Conservation (phyloP, 2,329 filamentous ascomycete species). For the Mollisiaceae sp. region DNA sequence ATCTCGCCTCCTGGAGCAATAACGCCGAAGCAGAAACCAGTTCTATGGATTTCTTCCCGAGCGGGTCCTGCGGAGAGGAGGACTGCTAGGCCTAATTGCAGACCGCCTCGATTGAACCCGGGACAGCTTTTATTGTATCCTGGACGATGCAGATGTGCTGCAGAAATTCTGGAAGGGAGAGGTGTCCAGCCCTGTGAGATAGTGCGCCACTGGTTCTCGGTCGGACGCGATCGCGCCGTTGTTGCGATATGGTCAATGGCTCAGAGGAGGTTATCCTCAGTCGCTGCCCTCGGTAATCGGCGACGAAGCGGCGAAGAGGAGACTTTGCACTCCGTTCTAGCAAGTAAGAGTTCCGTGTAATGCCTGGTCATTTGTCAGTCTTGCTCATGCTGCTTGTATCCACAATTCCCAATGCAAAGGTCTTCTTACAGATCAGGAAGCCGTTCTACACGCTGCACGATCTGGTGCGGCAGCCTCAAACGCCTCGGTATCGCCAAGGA, state of each 20-base stretch:
- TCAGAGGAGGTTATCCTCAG: slow-evolving; percentile 11
- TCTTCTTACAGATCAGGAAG: slow-evolving; percentile 1
- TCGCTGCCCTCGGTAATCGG: not conserved
- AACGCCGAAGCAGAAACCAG: slow-evolving; percentile 12
- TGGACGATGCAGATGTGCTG: slow-evolving; percentile 22
- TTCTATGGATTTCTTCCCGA: slow-evolving; percentile 4
- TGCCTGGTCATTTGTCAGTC: slow-evolving; percentile 2
- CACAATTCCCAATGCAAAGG: not conserved
- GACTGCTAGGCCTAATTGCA: slow-evolving; percentile 7
- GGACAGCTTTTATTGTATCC: slow-evolving; percentile 24
- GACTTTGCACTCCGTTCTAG: not conserved
- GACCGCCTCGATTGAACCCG: slow-evolving; percentile 20
- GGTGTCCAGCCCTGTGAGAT: slow-evolving; percentile 16
- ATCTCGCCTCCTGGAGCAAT: slow-evolving; percentile 7
- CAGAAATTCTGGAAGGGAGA: slow-evolving; percentile 9
- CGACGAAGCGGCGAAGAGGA: not conserved
- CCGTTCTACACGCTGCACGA: not conserved
- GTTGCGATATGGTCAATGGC: not conserved
- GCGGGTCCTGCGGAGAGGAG: slow-evolving; percentile 11
- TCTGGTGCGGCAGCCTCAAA: slow-evolving; percentile 8
- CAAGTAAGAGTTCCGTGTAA: not conserved
- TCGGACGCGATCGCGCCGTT: slow-evolving; percentile 9
- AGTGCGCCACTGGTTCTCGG: slow-evolving; percentile 23
- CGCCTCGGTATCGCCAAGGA: not conserved
- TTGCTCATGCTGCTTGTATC: not conserved